A percentile compares a stretch with the other conserved stretches of the same genome.
These are phyloP conservation scores for Fusarium ramigenum DNA, from an alignment of 2,329 filamentous ascomycete genomes.

Conservation along the genomic window DNA sequence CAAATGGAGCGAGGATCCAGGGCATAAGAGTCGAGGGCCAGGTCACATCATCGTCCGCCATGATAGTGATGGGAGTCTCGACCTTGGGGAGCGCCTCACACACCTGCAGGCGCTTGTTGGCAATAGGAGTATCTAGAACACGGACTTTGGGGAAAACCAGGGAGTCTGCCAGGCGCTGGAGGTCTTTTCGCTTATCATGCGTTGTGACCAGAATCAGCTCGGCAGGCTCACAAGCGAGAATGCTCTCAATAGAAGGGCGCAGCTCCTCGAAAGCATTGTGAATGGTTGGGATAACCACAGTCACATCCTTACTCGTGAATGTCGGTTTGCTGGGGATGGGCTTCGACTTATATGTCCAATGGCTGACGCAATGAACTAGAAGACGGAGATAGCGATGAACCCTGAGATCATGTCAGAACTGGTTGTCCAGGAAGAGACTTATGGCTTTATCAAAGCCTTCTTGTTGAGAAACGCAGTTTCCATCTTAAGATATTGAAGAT, in stretches of 20 bases:
- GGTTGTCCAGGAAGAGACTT: background rate
- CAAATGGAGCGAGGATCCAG: conserved; percentile 94
- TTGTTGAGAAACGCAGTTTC: background rate
- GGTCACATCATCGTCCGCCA: conserved; percentile 95
- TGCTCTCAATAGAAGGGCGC: conserved; percentile 81
- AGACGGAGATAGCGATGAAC: conserved; percentile 88
- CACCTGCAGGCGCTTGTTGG: conserved; percentile 95
- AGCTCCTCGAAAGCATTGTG: conserved; percentile 87
- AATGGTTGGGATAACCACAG: conserved; percentile 92
- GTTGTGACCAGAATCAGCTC: conserved; percentile 90
- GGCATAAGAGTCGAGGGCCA: conserved; percentile 87
- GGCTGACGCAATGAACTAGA: conserved; percentile 84
- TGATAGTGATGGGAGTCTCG: conserved; percentile 83
- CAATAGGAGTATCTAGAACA: conserved; percentile 81
- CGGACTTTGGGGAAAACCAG: conserved; percentile 70
- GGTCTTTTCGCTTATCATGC: conserved; percentile 75
- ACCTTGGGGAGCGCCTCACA: conserved; percentile 90
- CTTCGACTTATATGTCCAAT: conserved; percentile 87
- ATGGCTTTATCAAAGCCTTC: background rate
- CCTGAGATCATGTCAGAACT: conserved; percentile 58
- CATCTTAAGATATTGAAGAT: background rate
- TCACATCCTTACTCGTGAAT: conserved; percentile 84
- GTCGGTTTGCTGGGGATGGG: conserved; percentile 83
- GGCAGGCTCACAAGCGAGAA: conserved; percentile 73
- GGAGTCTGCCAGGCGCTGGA: conserved; percentile 73